Conservation (phyloP, 768 basidiomycete genomes). For the Boletus reticuloceps region DNA sequence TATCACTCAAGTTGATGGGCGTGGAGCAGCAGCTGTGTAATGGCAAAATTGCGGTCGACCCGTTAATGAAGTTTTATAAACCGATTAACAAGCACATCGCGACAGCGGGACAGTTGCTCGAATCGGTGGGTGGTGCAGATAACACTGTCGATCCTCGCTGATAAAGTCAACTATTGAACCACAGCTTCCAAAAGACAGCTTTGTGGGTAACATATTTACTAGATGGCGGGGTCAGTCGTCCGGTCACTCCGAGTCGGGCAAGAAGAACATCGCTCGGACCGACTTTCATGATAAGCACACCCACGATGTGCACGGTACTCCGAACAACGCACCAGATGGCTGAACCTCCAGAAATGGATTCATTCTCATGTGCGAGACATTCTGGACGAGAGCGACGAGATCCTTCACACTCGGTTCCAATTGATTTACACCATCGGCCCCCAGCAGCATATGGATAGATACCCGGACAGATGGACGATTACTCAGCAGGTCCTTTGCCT, state of each 20-base stretch:
- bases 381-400: background rate
- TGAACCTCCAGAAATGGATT: background rate
- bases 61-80: too few species aligned
- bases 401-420: background rate
- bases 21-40: too few species aligned
- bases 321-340: background rate
- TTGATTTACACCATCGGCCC: background rate
- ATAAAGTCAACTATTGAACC: background rate
- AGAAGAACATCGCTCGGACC: background rate
- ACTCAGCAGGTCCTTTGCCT: constrained; percentile 26
- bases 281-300: background rate
- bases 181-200: background rate
- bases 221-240: background rate
- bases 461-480: constrained; percentile 20
- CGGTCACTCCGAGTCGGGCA: background rate
- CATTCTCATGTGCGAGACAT: background rate
- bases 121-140: background rate
- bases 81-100: background rate
- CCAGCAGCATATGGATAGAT: too few species aligned
- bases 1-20: background rate
- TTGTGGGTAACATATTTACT: background rate
- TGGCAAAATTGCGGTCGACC: background rate
- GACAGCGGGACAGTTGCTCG: background rate
- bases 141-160: background rate
- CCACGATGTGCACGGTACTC: too few species aligned